These are phyloP conservation scores for Tephrocybe sp. DNA, from an alignment of 768 basidiomycete genomes.

Conservation along the genomic window DNA sequence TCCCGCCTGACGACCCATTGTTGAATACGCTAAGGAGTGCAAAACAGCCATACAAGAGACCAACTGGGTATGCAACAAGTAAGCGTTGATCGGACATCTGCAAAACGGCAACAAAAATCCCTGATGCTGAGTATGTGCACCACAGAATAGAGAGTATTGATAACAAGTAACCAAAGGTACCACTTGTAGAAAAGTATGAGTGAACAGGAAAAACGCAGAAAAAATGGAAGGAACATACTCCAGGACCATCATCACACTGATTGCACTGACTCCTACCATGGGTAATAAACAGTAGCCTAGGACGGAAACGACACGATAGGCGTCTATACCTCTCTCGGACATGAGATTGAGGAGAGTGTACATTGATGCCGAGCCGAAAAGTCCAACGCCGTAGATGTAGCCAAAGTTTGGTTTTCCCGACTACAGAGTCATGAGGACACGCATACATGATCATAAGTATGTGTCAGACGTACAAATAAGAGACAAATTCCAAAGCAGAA, in stretches of 20 bases:
- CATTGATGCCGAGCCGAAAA: conserved; percentile 90
- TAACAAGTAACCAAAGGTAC: conserved; percentile 80
- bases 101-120: conserved; percentile 92
- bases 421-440: conserved; percentile 39
- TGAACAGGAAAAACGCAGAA: background rate
- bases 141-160: conserved; percentile 83
- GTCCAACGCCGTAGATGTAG: conserved; percentile 96
- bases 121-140: conserved; percentile 96
- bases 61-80: conserved; percentile 95
- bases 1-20: conserved; percentile 39
- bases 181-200: conserved; percentile 44
- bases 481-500: conserved; percentile 93
- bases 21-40: conserved; percentile 85
- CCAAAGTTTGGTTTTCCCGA: conserved; percentile 98
- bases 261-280: conserved; percentile 90
- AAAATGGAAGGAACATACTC: conserved; percentile 59
- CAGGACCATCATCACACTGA: conserved; percentile 82
- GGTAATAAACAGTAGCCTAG: conserved; percentile 95
- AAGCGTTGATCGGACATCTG: conserved; percentile 94
- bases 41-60: conserved; percentile 91
- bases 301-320: conserved; percentile 92
- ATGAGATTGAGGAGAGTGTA: conserved; percentile 96
- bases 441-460: background rate
- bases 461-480: conserved; percentile 67
- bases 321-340: conserved; percentile 93